phyloP scores from a whole-genome alignment of 805 yeast species.

The Limtongozyma cylindracea region DNA sequence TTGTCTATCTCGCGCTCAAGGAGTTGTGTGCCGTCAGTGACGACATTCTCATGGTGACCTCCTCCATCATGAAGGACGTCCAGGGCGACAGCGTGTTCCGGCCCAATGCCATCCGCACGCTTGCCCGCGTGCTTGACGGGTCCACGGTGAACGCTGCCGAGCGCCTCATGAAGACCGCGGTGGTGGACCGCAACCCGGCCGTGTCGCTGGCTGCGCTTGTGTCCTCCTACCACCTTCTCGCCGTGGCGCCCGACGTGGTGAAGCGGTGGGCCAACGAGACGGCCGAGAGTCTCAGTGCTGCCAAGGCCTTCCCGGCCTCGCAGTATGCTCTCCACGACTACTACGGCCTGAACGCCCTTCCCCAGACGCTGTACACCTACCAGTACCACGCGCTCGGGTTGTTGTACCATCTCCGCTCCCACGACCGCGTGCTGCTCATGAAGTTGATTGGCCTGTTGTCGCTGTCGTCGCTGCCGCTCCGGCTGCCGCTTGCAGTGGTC shows the following conservation, averaged over 20 bases:
- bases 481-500: constrained; percentile 62
- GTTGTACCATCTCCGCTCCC: constrained; percentile 66
- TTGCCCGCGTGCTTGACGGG: constrained; percentile 73
- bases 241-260: constrained; percentile 77
- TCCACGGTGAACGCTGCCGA: constrained; percentile 85
- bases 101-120: constrained; percentile 86
- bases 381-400: constrained; percentile 94
- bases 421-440: constrained; percentile 83
- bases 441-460: constrained; percentile 65
- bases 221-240: constrained; percentile 72
- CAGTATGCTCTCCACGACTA: constrained; percentile 28
- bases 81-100: constrained; percentile 65
- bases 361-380: constrained; percentile 55
- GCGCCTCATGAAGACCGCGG: constrained; percentile 73
- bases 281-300: constrained; percentile 62
- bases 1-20: constrained; percentile 83
- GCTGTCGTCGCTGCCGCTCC: constrained; percentile 26
- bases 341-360: constrained; percentile 23
- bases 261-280: constrained; percentile 88
- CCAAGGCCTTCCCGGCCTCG: constrained; percentile 22
- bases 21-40: constrained; percentile 68
- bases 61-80: constrained; percentile 94
- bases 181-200: constrained; percentile 74
- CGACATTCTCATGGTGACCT: constrained; percentile 92
- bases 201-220: constrained; percentile 88